phyloP scores from a whole-genome alignment of 306 rosid genomes.

The Sechiopsis laciniata region DNA sequence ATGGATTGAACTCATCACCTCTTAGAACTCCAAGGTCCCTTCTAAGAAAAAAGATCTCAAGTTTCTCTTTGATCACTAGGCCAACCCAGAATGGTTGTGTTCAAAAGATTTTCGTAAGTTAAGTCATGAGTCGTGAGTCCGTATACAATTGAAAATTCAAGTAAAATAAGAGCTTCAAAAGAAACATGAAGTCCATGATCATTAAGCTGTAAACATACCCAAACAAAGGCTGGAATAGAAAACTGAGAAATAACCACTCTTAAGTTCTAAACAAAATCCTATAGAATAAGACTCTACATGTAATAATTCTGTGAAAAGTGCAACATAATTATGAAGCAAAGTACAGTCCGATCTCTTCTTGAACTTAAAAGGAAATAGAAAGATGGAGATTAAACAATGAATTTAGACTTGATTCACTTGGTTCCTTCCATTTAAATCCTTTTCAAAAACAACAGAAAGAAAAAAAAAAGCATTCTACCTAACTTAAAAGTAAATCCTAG shows the following conservation, averaged over 20 bases:
- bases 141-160: not conserved
- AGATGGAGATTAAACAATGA: constrained; percentile 10
- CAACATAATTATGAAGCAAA: not conserved
- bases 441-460: not conserved
- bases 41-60: too few species aligned
- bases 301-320: not conserved
- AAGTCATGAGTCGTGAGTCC: not conserved
- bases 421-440: not conserved
- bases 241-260: not conserved
- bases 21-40: too few species aligned
- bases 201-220: too few species aligned
- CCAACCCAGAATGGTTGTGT: not conserved
- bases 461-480: not conserved
- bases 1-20: too few species aligned
- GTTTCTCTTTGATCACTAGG: too few species aligned
- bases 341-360: not conserved
- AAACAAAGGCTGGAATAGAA: not conserved
- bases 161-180: too few species aligned
- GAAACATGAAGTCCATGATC: too few species aligned
- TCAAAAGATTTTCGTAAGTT: not conserved
- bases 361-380: not conserved
- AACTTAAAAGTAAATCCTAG: not conserved
- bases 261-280: not conserved
- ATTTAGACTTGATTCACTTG: not conserved
- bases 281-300: not conserved